phyloP scores from a whole-genome alignment of 169 alveolate species.

The Plasmodium berghei region DNA sequence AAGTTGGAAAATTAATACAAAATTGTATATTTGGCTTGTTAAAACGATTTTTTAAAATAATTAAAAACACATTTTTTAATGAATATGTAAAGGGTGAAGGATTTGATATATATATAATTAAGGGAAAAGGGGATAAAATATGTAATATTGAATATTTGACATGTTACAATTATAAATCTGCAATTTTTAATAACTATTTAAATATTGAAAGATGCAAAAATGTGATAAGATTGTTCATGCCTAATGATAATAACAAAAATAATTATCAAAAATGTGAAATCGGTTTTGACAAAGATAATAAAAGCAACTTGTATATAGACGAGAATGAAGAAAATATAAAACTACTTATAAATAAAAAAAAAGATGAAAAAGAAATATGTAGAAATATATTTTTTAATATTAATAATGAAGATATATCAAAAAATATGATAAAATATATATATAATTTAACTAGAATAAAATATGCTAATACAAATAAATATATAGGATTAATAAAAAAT shows the following conservation, averaged over 20 bases:
- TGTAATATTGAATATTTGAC: slow-evolving; percentile 19
- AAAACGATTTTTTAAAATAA: background rate
- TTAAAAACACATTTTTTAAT: slow-evolving; percentile 1
- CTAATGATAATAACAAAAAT: background rate
- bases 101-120: slow-evolving; percentile 18
- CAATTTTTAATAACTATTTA: slow-evolving; percentile 9
- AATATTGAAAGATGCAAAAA: slow-evolving; percentile 14
- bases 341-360: background rate
- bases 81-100: slow-evolving; percentile 12
- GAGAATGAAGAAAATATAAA: background rate
- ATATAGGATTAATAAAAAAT: background rate
- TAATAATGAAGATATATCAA: slow-evolving; percentile 4
- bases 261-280: too few species aligned
- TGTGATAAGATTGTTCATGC: background rate
- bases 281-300: background rate
- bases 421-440: slow-evolving; percentile 12
- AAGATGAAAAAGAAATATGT: slow-evolving; percentile 21
- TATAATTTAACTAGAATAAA: slow-evolving; percentile 11
- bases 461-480: background rate
- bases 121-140: slow-evolving; percentile 5
- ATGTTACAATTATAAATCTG: slow-evolving; percentile 11
- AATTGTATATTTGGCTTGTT: background rate
- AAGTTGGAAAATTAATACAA: background rate
- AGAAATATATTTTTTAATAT: slow-evolving; percentile 17
- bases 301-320: background rate